Evolutionary conservation across 2,329 filamentous ascomycete genomes (phyloP).

Genomic region (Amesomyces nigricolor): DNA sequence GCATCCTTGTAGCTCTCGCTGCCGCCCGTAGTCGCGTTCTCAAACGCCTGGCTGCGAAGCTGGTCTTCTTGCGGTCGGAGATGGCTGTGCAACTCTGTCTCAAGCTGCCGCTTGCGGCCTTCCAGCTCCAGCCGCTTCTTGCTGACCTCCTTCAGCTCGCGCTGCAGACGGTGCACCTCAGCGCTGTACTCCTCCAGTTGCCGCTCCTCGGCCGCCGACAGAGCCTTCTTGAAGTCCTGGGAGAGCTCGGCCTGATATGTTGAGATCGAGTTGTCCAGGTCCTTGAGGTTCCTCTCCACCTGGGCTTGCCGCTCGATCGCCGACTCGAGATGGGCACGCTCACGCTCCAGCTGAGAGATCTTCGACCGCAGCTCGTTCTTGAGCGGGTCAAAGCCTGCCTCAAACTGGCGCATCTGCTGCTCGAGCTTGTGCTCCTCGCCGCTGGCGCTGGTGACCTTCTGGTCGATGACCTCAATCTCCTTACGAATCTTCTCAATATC

Average conservation of each 20-base stretch:
- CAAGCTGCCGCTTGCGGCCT: conserved; percentile 72
- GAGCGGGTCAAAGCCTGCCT: conserved; percentile 76
- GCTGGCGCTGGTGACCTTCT: conserved; percentile 82
- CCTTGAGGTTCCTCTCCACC: conserved; percentile 68
- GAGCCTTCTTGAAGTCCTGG: conserved; percentile 86
- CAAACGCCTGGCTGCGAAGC: conserved; percentile 69
- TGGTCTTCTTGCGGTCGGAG: conserved; percentile 82
- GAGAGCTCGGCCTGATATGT: conserved; percentile 75
- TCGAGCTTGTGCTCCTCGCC: conserved; percentile 79
- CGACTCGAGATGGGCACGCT: conserved; percentile 66
- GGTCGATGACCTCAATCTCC: conserved; percentile 73
- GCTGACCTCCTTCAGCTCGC: conserved; percentile 70
- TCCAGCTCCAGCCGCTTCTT: conserved; percentile 71
- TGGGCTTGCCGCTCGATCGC: conserved; percentile 60
- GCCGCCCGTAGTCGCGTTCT: conserved; percentile 52
- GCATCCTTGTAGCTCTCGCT: conserved; percentile 68
- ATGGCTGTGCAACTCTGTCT: conserved; percentile 85
- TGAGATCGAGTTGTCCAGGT: conserved; percentile 66
- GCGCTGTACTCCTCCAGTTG: conserved; percentile 67
- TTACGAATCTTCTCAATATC: conserved; percentile 61
- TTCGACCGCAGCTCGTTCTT: conserved; percentile 71
- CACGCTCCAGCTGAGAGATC: conserved; percentile 66
- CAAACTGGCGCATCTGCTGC: conserved; percentile 69
- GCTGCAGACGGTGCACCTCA: conserved; percentile 67
- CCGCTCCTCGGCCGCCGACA: conserved; percentile 75